Evolutionary conservation across 768 basidiomycete genomes (phyloP).

Genomic region (Boletus insuetus): DNA sequence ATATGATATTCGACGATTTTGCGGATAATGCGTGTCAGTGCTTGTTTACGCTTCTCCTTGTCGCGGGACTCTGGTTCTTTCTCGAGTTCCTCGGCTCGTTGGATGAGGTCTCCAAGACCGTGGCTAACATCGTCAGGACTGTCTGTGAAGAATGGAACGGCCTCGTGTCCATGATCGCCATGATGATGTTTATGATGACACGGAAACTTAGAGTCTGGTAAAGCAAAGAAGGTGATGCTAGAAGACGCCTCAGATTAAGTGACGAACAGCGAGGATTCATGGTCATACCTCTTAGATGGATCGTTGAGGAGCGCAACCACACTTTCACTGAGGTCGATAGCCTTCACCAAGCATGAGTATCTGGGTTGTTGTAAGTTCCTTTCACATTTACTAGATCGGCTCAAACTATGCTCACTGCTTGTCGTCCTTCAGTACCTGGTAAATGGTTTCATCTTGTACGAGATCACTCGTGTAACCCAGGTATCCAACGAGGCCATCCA

Average conservation of each 20-base stretch:
- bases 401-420: slow-evolving; percentile 2
- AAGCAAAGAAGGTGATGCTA: slow-evolving; percentile 15
- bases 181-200: background rate
- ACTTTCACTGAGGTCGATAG: slow-evolving; percentile 13
- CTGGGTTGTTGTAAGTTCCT: background rate
- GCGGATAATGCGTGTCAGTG: slow-evolving; percentile 52
- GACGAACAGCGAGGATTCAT: background rate
- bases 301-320: slow-evolving; percentile 10
- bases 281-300: slow-evolving; percentile 9
- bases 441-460: slow-evolving; percentile 7
- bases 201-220: slow-evolving; percentile 2
- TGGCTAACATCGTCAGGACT: background rate
- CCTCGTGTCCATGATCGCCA: background rate
- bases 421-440: slow-evolving; percentile 12
- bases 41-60: slow-evolving; percentile 50
- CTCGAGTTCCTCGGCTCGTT: slow-evolving; percentile 36
- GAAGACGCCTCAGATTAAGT: background rate
- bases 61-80: slow-evolving; percentile 41
- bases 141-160: background rate
- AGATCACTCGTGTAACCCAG: slow-evolving; percentile 1
- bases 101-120: slow-evolving; percentile 7
- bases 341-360: slow-evolving; percentile 13
- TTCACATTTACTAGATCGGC: background rate
- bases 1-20: slow-evolving; percentile 46
- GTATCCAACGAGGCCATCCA: slow-evolving; percentile 9